A percentile compares a stretch with the other conserved stretches of the same genome.
Evolutionary conservation across 192 early-diverging fungal genomes (phyloP).

Genomic region (Phycomyces blakesleeanus): DNA sequence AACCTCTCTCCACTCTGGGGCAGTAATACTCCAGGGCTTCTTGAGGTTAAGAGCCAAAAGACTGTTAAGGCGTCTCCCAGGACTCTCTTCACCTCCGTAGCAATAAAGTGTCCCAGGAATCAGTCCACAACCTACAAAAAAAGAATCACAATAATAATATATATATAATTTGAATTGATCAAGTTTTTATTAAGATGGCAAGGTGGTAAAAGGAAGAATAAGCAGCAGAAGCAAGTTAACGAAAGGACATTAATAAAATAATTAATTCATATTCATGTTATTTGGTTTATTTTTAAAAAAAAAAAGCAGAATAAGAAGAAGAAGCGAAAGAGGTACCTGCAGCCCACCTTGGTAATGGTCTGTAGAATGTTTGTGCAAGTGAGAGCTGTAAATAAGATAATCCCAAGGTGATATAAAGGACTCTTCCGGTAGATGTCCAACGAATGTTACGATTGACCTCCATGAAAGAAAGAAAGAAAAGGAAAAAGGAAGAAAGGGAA

Average conservation of each 20-base stretch:
- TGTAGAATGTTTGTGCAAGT: background rate
- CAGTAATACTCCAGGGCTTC: background rate
- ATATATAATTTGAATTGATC: too few species aligned
- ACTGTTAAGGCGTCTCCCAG: conserved; percentile 6
- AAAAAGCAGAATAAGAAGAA: too few species aligned
- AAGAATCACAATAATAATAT: too few species aligned
- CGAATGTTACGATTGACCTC: background rate
- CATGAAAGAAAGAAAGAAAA: background rate
- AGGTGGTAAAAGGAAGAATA: too few species aligned
- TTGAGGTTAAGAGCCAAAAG: background rate
- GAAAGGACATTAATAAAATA: too few species aligned
- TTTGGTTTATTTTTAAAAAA: too few species aligned
- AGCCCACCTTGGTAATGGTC: conserved; percentile 20
- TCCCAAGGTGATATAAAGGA: background rate
- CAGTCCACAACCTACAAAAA: conserved; percentile 10
- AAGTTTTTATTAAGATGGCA: too few species aligned
- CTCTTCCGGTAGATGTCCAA: background rate
- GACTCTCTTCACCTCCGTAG: conserved; percentile 7
- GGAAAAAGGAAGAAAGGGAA: background rate
- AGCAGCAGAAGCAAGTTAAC: too few species aligned
- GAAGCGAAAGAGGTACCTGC: conserved; percentile 7
- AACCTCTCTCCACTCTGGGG: background rate
- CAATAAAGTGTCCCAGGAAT: conserved; percentile 12
- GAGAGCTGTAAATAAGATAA: background rate
- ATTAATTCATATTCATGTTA: too few species aligned